Evolutionary conservation across 2,329 filamentous ascomycete species (phyloP).

Genomic region (Beauveria brongniartii): DNA sequence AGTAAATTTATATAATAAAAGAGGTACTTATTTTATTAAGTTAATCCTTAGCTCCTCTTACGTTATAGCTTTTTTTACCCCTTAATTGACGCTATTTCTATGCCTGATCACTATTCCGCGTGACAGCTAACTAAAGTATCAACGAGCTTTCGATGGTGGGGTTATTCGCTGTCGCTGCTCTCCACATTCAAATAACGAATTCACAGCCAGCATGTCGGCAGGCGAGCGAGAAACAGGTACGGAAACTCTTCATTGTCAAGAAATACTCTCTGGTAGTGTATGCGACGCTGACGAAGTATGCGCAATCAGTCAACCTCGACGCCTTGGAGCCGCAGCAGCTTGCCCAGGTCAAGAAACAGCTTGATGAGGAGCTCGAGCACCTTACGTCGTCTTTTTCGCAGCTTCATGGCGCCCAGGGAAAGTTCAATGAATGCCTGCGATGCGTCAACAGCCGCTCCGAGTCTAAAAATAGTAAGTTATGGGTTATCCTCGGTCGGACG

Average conservation of each 20-base stretch:
- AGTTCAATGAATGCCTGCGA: constrained; percentile 82
- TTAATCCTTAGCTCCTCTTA: no score
- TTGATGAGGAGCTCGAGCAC: constrained; percentile 93
- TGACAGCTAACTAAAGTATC: background rate
- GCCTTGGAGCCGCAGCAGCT: constrained; percentile 79
- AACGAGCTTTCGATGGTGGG: constrained; percentile 6
- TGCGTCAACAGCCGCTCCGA: constrained; percentile 51
- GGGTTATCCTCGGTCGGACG: background rate
- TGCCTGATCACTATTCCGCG: no score
- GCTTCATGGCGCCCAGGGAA: constrained; percentile 79
- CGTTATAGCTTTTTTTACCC: no score
- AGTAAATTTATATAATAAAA: no score
- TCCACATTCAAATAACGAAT: background rate
- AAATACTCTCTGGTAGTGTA: background rate
- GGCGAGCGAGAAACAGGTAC: constrained; percentile 9
- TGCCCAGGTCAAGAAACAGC: constrained; percentile 85
- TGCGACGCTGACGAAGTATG: background rate
- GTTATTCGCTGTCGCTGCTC: background rate
- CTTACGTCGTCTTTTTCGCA: constrained; percentile 84
- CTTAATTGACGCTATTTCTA: no score
- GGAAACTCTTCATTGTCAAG: background rate
- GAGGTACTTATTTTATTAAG: no score
- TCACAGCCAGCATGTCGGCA: constrained; percentile 6
- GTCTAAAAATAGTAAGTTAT: background rate
- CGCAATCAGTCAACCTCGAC: constrained; percentile 51